A percentile compares a stretch with the other conserved stretches of the same genome.
Evolutionary conservation across 1,284 basidiomycete genomes (phyloP).

Genomic region (Athelia psychrophila): DNA sequence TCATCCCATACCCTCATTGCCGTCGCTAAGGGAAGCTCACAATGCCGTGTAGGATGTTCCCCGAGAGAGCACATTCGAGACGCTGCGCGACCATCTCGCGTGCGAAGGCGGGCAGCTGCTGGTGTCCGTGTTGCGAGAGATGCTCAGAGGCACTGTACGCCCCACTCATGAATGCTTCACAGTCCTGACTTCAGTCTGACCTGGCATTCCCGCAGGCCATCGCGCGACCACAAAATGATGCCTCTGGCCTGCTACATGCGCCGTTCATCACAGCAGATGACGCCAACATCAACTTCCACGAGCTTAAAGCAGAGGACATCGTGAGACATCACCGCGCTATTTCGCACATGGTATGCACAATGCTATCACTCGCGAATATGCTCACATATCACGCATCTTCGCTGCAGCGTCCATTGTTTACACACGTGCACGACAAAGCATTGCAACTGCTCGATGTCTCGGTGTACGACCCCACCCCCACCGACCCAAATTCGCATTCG

Average conservation of each 20-base stretch:
- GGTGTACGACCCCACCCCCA: conserved; percentile 22
- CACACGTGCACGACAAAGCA: conserved; percentile 38
- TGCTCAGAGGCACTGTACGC: conserved; percentile 53
- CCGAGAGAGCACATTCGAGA: conserved; percentile 45
- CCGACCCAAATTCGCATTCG: conserved; percentile 14
- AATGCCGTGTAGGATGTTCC: conserved; percentile 37
- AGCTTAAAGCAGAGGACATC: conserved; percentile 56
- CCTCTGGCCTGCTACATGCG: conserved; percentile 47
- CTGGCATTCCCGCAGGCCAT: not conserved
- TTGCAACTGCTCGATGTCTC: conserved; percentile 44
- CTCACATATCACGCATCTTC: conserved; percentile 43
- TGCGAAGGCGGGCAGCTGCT: conserved; percentile 68
- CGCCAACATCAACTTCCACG: conserved; percentile 54
- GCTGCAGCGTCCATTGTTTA: too few relatives aligned
- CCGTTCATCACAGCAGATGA: conserved; percentile 58
- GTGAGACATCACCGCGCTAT: conserved; percentile 65
- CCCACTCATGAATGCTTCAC: not conserved
- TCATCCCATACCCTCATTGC: not conserved
- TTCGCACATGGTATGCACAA: conserved; percentile 61
- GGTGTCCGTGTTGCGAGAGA: conserved; percentile 65
- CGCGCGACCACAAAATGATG: conserved; percentile 35
- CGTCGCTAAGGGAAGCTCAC: not conserved
- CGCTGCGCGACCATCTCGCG: conserved; percentile 62
- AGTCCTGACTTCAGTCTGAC: not conserved
- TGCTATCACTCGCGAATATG: conserved; percentile 27